Evolutionary conservation across 768 basidiomycete genomes (phyloP), one percentile per base, ranked within the genome.

Genomic region (Suillus subaureus): DNA sequence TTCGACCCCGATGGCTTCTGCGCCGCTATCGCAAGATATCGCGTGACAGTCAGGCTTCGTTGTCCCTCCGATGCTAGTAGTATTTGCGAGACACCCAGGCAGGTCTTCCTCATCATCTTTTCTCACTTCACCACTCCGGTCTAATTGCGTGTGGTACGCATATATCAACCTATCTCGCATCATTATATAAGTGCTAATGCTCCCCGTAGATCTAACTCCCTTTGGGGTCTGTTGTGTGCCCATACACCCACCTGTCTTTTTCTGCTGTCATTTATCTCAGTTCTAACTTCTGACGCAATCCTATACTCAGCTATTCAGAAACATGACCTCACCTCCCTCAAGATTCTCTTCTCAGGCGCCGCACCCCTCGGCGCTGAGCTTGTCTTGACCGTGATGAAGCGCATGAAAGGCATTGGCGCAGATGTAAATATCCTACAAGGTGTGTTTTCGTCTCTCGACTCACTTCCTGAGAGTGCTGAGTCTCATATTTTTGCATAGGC

Each of bases 41-140:
- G 79, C 61, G 83, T 88, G 33, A 89, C 89, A 0, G 65, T 79
- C 1, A n/a, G 66, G 84, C 0, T 77, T 90, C 0, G 79, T 93
- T 57, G 93, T 93, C 1, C 95, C 95, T 1, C 94, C 96, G 0
- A 87, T 97, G n/a, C 78, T 95, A 15, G 87, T 97, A 16, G 83
- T 87, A 1, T 81, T 97, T 49, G 79, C 88, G 3, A 85, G 89
- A 66, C 89, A 92, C 69, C 85, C 87, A 13, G 88, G 87, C 86
- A 77, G 39, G 86, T 74, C 61, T 31, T n/a, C 43, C 37, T 23
- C 28, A 4, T 31, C 61, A 1, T 5, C n/a, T 64, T 57, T 28
- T 43, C 45, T 26, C 18, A 60, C 16, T 26, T 16, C 39, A 45
- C 9, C 43, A 28, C 31, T 28, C 45, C n/a, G 37, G 2, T 16